phyloP scores from a whole-genome alignment of 352 stramenopile genomes.

The Pythium chondricola region DNA sequence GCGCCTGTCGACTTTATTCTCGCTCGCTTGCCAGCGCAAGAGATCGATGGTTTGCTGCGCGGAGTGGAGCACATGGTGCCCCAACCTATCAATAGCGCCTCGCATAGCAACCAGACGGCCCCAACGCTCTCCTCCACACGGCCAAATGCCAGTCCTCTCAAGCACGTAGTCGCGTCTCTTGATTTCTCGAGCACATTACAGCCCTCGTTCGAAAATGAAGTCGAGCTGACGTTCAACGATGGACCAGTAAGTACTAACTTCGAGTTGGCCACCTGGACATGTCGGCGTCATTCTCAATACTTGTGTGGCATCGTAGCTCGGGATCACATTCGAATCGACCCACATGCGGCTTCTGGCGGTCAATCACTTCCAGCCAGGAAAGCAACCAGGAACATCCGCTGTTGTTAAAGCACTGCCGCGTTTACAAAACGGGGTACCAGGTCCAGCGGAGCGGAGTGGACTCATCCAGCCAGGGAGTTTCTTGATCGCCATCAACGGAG shows the following conservation, averaged over 20 bases:
- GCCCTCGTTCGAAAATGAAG: constrained; percentile 22
- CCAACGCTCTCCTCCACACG: neutral
- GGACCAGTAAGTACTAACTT: constrained; percentile 34
- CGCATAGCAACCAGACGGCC: neutral
- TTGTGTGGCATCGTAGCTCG: constrained; percentile 35
- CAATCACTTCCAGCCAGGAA: constrained; percentile 37
- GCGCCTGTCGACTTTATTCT: constrained; percentile 50
- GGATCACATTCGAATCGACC: constrained; percentile 74
- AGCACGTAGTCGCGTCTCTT: constrained; percentile 17
- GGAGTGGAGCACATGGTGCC: constrained; percentile 36
- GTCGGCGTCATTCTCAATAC: too few species aligned
- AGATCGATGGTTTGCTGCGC: constrained; percentile 35
- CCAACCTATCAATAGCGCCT: constrained; percentile 19
- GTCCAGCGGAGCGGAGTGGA: constrained; percentile 52
- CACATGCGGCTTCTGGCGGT: constrained; percentile 56
- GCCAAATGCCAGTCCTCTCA: constrained; percentile 8
- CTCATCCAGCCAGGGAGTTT: constrained; percentile 49
- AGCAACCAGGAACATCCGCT: constrained; percentile 36
- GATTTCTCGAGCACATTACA: constrained; percentile 5
- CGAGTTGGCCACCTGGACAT: too few species aligned
- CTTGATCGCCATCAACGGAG: constrained; percentile 64
- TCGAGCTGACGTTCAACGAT: constrained; percentile 63
- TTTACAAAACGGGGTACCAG: constrained; percentile 48
- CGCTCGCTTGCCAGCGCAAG: constrained; percentile 32
- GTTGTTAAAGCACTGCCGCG: constrained; percentile 64